Base-by-base conservation (phyloP, 768 basidiomycete genomes). In the Tubosaeta sp. region DNA sequence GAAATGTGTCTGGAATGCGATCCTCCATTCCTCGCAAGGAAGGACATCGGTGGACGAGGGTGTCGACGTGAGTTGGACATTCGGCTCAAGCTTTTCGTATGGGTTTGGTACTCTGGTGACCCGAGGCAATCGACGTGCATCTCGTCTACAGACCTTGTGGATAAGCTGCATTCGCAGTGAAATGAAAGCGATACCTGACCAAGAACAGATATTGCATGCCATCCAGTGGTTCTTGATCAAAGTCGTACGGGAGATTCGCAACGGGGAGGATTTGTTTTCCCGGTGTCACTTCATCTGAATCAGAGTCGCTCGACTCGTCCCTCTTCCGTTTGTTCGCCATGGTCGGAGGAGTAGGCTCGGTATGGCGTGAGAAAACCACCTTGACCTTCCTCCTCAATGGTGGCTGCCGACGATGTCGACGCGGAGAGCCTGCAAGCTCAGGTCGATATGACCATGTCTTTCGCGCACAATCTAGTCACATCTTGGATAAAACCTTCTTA, bases 141-240 rank as follows among this genome's bases (percentile, higher is more conserved):
- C 86, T 50, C 90, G 85, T 58, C 90, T 91, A 53, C 47, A 53
- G 43, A 41, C 26, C 46, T n/a, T 34, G 25, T 63, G 48, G 60
- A 55, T 38, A 26, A 7, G 47, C 43, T 25, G 16, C 52, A 52
- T 47, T 16, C 2, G 17, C 3, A 41, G 39, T 31, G 22, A 43
- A 44, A 14, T 37, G 26, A 16, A 42, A 45, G 46, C 59, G 73
- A 47, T 64, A 89, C 90, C 90, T 79, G 39, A 91, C 90, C 46
- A 81, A 81, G 68, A 91, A 91, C 39, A 92, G 74, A 65, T 92
- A 91, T 60, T 91, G 78, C 76, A 86, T 58, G 3, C 90, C 90
- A 68, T 91, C 85, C 60, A 69, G 66, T 0, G 90, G 88, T 45
- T 76, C 77, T 25, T 74, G 80, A 56, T 81, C 70, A 63, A 86